Evolutionary conservation across 2,329 filamentous ascomycete genomes (phyloP), one percentile per base, ranked within the genome.

Genomic region (Magnaporthiopsis rhizophila): DNA sequence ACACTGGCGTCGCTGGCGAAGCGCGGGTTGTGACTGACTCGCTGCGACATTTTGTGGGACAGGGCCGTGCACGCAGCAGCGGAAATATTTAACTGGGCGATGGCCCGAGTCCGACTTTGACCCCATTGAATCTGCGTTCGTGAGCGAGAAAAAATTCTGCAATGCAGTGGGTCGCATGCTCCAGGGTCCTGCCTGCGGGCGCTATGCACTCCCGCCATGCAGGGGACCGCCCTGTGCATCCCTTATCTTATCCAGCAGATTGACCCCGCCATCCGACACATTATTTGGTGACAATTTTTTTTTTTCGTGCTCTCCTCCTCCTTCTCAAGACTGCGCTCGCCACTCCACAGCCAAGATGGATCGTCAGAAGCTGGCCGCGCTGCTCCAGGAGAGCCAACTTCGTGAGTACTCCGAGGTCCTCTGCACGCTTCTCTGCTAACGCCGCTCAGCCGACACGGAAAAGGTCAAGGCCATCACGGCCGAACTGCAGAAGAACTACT

Each of bases 401-500:
- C 92, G 91, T 95, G 81, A 81, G 90, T 87, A 15, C 28, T 58
- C 32, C 8, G 28, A 26, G 12, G n/a, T 12, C 26, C 28, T 12
- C 36, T 56, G 34, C 36, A 62, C 32, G 65, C 62, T 50, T 56
- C 58, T 13, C 67, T 66, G 67, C 76, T 81, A 69, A 80, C 75
- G 7, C 45, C 61, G 6, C 67, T 53, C 73, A 96, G 92, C 95
- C 74, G 89, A 96, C 79, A 97, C 92, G 69, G 87, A 91, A 71
- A 87, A 88, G 78, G 88, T 96, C 77, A 96, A 97, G 85, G 87
- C 90, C 69, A 92, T 93, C 68, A 99, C 94, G 24, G 87, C 90
- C 65, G 88, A 92, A 72, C 86, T 98, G 66, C 93, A 96, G 78
- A 95, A 96, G 78, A 91, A 90, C 78, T 98, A 91, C 83, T 98